Conservation (phyloP, 305 asterid species). For the Fraxinus sp. region DNA sequence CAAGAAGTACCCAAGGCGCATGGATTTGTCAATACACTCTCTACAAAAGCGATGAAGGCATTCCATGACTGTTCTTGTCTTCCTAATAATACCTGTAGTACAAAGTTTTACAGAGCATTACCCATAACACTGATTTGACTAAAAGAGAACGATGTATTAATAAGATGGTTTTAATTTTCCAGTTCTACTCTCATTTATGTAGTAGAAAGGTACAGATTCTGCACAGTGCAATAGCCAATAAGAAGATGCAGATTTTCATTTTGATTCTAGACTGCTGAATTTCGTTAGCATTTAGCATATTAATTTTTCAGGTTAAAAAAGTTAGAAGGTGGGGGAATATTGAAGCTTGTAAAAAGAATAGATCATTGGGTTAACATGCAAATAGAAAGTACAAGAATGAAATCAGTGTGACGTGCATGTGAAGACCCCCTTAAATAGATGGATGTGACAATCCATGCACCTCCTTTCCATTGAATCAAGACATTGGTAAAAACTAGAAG, state of each 20-base stretch:
- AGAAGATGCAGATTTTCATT: constrained; percentile 17
- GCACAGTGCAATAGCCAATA: constrained; percentile 14
- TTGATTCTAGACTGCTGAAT: constrained; percentile 2
- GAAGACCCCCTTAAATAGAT: constrained; percentile 11
- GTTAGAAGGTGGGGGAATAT: background rate
- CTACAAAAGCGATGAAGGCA: constrained; percentile 99
- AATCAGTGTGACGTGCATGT: background rate
- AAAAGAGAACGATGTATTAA: constrained; percentile 10
- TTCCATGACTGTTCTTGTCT: constrained; percentile 99
- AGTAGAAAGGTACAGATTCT: constrained; percentile 15
- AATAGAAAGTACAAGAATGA: background rate
- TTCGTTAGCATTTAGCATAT: background rate
- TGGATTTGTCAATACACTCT: constrained; percentile 96
- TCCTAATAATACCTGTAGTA: constrained; percentile 80
- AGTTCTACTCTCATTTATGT: background rate
- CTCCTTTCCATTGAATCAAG: background rate
- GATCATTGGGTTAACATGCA: background rate
- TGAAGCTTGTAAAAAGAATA: constrained; percentile 6
- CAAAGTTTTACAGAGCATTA: constrained; percentile 18
- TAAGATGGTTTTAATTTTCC: background rate
- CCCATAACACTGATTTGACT: background rate
- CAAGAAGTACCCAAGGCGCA: constrained; percentile 73
- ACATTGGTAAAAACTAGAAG: background rate
- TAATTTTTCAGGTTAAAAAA: background rate
- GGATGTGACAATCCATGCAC: background rate